Evolutionary conservation across 257 asterid genomes (phyloP), one percentile per base, ranked within the genome.

Genomic region (Jaltomata sinuosa): DNA sequence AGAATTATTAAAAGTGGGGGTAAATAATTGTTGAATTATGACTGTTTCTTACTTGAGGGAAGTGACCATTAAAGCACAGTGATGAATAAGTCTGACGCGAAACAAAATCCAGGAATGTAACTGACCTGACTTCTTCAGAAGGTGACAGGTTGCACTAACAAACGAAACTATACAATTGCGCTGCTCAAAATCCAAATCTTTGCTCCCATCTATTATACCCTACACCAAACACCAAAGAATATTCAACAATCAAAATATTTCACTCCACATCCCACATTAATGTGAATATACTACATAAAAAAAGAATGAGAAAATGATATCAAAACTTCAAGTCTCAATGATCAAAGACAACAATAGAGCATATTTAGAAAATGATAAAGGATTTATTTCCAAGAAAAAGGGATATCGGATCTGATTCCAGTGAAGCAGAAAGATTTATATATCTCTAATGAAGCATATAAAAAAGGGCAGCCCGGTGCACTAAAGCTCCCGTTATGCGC

Each of bases 41-140:
- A 27, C 69, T 12, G 27, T 62, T 27, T 62, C 69, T 62, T 12
- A 27, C 71, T 29, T 27, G 29, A 62, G 1, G 40, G 21, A 62
- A 62, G 40, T 5, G n/a, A 62, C 32, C 40, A 45, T 45, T 79
- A 54, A 72, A 74, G 53, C 49, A 88, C 34, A 34, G 49, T 16
- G 19, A 67, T 71, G 25, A 85, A 53, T 69, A 83, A 59, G 55
- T 87, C 59, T 47, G 15, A 74, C 25, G 78, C 52, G 31, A 54
- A 68, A 54, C 27, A 69, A 31, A 54, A 50, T 79, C 83, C 78
- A 84, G 82, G 38, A 62, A 79, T 18, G 36, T 21, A 83, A 78
- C 93, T 84, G 84, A 94, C 98, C 97, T 25, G 90, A 87, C 89
- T 88, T 92, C 90, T 90, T 91, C 59, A 94, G 86, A 53, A 93